Evolutionary conservation across 2,329 filamentous ascomycete species (phyloP).

Genomic region (Colletotrichum spaethianum): DNA sequence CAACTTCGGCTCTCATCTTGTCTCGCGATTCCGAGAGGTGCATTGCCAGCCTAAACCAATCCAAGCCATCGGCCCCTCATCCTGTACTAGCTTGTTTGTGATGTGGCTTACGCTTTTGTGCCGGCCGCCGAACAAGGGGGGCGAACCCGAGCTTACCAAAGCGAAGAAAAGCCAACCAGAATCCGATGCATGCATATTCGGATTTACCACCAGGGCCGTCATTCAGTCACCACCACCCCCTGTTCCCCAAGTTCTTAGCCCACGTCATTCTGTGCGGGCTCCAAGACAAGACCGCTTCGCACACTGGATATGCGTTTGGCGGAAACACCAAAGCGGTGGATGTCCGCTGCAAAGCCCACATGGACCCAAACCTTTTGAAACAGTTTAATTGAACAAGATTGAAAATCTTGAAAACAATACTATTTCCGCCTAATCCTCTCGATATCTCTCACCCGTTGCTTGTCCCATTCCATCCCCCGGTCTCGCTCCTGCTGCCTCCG

Average conservation of each 20-base stretch:
- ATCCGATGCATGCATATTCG: not conserved
- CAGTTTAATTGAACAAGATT: not conserved
- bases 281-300: slow-evolving; percentile 5
- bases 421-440: not conserved
- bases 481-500: slow-evolving; percentile 23
- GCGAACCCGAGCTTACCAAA: slow-evolving; percentile 23
- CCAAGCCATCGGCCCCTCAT: not conserved
- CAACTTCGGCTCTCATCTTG: not conserved
- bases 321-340: not conserved
- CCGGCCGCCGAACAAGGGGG: slow-evolving; percentile 15
- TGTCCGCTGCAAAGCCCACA: not conserved
- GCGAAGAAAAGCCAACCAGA: slow-evolving; percentile 1
- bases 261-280: slow-evolving; percentile 30
- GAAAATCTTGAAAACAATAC: not conserved
- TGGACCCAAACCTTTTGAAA: not conserved
- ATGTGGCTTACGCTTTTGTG: not conserved
- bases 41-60: not conserved
- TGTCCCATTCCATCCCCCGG: not conserved
- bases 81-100: not conserved
- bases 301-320: not conserved
- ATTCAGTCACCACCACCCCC: not conserved
- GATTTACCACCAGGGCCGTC: not conserved
- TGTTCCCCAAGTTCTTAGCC: slow-evolving; percentile 23
- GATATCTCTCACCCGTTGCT: too few relatives aligned
- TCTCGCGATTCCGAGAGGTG: not conserved